A percentile compares a stretch with the other conserved stretches of the same genome.
phyloP scores from a whole-genome alignment of 1,284 basidiomycete genomes.

The Anthracocystis setariae region DNA sequence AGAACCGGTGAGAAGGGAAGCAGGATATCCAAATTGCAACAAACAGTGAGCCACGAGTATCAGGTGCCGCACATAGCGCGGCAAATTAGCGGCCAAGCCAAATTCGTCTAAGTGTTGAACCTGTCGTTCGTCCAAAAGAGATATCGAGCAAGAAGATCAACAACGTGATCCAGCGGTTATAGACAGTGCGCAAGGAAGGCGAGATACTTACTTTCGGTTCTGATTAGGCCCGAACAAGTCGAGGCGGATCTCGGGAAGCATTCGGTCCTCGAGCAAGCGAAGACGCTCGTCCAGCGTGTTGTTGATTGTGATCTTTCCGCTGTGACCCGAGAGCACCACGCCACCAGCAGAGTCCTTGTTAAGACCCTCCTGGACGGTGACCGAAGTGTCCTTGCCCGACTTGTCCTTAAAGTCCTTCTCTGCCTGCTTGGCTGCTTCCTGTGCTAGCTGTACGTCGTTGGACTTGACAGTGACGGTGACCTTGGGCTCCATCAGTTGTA shows the following conservation, averaged over 20 bases:
- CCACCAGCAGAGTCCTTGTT: conserved; percentile 73
- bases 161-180: not conserved
- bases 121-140: conserved; percentile 6
- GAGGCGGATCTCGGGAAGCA: conserved; percentile 66
- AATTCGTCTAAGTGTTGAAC: conserved; percentile 36
- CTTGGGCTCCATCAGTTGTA: conserved; percentile 63
- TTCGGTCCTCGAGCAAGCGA: conserved; percentile 61
- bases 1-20: not conserved
- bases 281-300: conserved; percentile 67
- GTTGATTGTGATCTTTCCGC: conserved; percentile 64
- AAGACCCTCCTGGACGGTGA: conserved; percentile 76
- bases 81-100: not conserved
- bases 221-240: conserved; percentile 65
- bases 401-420: conserved; percentile 77
- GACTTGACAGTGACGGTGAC: conserved; percentile 58
- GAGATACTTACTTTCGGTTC: conserved; percentile 62
- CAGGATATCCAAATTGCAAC: conserved; percentile 29
- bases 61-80: not conserved
- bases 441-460: conserved; percentile 60
- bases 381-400: conserved; percentile 77
- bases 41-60: not conserved
- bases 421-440: conserved; percentile 76
- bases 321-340: conserved; percentile 54
- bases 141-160: conserved; percentile 1
- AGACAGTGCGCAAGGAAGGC: not conserved